Percentiles rank a stretch among this genome's conserved stretches.
These are phyloP conservation scores for Colletotrichum kahawae DNA, from an alignment of 2,329 filamentous ascomycete genomes.

Conservation along the genomic window DNA sequence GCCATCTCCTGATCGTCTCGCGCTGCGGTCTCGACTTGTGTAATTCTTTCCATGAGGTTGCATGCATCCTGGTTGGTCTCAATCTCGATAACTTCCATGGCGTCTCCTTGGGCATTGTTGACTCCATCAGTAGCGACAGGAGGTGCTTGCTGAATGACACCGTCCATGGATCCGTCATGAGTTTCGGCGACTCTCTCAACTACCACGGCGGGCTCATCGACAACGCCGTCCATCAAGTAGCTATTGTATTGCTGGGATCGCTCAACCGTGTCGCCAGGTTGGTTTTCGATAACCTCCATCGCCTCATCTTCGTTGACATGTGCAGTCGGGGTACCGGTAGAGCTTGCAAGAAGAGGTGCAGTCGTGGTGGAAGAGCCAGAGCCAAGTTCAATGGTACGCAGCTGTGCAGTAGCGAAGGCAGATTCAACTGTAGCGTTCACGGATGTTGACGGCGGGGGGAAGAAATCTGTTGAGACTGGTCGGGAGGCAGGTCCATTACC, in stretches of 20 bases:
- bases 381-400: not conserved
- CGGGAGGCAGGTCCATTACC: not conserved
- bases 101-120: not conserved
- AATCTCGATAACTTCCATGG: not conserved
- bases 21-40: not conserved
- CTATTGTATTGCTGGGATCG: not conserved
- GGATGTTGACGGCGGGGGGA: not conserved
- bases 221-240: not conserved
- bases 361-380: not conserved
- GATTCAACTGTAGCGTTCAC: not conserved
- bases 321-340: too few species aligned
- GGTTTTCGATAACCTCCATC: not conserved
- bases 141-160: not conserved
- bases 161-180: not conserved
- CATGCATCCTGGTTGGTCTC: not conserved
- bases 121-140: not conserved
- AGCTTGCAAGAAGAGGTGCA: not conserved
- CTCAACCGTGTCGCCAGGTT: not conserved
- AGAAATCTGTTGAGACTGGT: not conserved
- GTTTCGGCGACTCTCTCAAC: not conserved
- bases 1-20: not conserved
- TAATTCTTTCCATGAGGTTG: not conserved
- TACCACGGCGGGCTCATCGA: not conserved
- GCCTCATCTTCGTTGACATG: not conserved
- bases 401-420: not conserved